Conservation (phyloP, 2,329 filamentous ascomycete genomes). For the Sporothrix globosa region DNA sequence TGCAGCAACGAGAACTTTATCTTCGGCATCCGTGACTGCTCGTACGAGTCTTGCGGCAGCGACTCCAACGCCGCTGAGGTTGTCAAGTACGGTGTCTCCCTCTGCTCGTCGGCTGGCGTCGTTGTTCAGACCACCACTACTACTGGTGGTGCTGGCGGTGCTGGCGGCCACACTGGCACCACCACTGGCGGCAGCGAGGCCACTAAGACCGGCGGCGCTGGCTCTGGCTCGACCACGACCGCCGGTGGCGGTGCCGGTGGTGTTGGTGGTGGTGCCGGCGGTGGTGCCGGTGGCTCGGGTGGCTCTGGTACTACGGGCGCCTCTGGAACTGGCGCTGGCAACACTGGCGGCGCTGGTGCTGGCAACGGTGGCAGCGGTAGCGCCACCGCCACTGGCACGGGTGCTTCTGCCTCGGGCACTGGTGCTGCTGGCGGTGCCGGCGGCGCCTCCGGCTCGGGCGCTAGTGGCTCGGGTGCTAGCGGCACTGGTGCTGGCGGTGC, state of each 20-base stretch:
- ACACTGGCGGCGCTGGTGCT: conserved; percentile 17
- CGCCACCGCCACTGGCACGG: background rate
- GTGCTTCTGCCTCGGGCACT: conserved; percentile 25
- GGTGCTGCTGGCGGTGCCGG: conserved; percentile 14
- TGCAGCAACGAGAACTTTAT: conserved; percentile 53
- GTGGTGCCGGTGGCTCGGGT: background rate
- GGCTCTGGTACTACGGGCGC: background rate
- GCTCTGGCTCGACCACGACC: conserved; percentile 19
- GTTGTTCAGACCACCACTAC: conserved; percentile 43
- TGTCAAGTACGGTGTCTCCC: conserved; percentile 46
- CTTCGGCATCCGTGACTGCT: conserved; percentile 58
- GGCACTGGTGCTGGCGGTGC: conserved; percentile 27
- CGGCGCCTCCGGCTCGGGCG: conserved; percentile 2
- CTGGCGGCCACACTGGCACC: conserved; percentile 24
- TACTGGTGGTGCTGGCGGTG: conserved; percentile 28
- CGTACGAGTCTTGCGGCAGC: conserved; percentile 48
- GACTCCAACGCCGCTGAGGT: conserved; percentile 44
- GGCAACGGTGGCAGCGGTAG: background rate
- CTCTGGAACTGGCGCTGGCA: conserved; percentile 3
- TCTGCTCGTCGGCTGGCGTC: conserved; percentile 48
- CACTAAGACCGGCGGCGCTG: conserved; percentile 32
- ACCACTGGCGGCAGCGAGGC: conserved; percentile 36
- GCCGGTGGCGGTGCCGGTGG: conserved; percentile 6
- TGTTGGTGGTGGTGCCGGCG: conserved; percentile 23
- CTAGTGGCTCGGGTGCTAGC: conserved; percentile 12